These are phyloP conservation scores for Udeniomyces megalosporus DNA, from an alignment of 768 basidiomycete genomes.

Conservation along the genomic window DNA sequence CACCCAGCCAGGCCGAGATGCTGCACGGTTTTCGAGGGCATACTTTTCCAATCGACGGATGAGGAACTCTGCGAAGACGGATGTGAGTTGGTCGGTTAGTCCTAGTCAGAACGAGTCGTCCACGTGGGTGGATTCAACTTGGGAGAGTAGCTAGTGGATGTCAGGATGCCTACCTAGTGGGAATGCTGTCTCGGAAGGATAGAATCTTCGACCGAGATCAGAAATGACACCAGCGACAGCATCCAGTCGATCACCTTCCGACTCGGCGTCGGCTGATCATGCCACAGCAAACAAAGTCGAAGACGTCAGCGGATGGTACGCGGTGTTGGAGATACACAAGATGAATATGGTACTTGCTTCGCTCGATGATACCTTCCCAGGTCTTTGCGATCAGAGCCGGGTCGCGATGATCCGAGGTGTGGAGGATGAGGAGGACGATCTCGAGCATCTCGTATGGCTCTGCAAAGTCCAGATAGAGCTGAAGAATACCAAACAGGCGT, in stretches of 20 bases:
- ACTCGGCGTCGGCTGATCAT: not conserved
- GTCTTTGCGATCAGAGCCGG: conserved; percentile 63
- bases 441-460: conserved; percentile 67
- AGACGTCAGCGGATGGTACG: not conserved
- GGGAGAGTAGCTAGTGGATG: not conserved
- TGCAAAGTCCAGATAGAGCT: conserved; percentile 82
- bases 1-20: conserved; percentile 62
- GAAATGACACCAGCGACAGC: conserved; percentile 45
- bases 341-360: conserved; percentile 39
- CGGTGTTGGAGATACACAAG: not conserved
- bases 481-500: not conserved
- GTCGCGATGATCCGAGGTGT: conserved; percentile 85
- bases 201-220: conserved; percentile 66
- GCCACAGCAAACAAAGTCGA: not conserved
- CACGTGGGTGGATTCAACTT: no score
- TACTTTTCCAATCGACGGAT: conserved; percentile 60
- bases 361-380: conserved; percentile 75
- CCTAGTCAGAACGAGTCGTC: no score
- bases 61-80: conserved; percentile 44
- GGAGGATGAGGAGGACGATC: conserved; percentile 74
- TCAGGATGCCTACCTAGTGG: conserved; percentile 49
- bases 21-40: conserved; percentile 43
- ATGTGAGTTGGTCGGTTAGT: not conserved
- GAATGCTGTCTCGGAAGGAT: conserved; percentile 79
- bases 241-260: not conserved